Evolutionary conservation across 352 stramenopile species (phyloP), one percentile per base, ranked within the genome.

Genomic region (Phytophthora foliorum): DNA sequence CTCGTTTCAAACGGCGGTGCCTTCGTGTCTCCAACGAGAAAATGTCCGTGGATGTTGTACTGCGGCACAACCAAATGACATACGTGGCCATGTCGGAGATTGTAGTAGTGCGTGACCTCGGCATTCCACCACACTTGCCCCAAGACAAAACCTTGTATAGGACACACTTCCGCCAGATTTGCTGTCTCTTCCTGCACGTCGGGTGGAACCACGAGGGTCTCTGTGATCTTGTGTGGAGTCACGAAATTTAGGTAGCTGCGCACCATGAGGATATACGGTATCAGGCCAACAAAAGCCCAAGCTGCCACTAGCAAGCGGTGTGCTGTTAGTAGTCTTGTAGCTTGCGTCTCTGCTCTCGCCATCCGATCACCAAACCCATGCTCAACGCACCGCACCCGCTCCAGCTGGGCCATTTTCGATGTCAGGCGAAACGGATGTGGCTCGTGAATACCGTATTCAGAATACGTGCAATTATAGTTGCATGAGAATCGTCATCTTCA

Each of bases 51-150:
- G 4, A 63, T 63, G 29, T 73, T 73, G 22, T 69, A 73, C 19
- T 73, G 69, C 6, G 69, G 69, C 4, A 71, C 41, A 0, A 77
- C 64, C 13, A 57, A 70, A 34, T 71, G 69, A 29, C 64, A 77
- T 10, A 77, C 8, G 0, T 22, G 19, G 9, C 48, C 58, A 19
- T 69, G 45, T 2, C 10, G 6, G 0, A 32, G 13, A 13, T 2
- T 50, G 29, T 67, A 63, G 29, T 63, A 77, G 29, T 71, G 57
- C 3, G 57, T 74, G 2, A 57, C 3, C 21, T 67, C 21, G 11
- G 32, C 31, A 31, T 72, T 71, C 63, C 69, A 77, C 69, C 69
- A 74, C 21, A 67, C 63, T 53, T 58, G 46, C 1, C 63, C 53
- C 14, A 77, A 29, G 9, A 41, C 10, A 27, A 64, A 49, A 0